Evolutionary conservation across 73 alveolate species (phyloP).

Genomic region (Breviolum minutum): DNA sequence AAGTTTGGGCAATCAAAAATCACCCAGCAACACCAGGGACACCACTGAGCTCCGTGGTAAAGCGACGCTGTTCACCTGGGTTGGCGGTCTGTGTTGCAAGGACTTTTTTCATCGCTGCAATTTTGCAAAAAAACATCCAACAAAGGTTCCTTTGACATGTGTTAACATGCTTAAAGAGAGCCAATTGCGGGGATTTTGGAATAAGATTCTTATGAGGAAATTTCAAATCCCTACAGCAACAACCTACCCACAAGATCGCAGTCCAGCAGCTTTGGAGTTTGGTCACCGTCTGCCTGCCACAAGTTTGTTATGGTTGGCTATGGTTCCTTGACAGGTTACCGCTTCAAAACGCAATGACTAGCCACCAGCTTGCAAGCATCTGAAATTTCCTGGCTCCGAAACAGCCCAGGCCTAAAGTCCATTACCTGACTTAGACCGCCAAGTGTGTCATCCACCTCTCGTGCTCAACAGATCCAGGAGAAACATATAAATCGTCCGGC

Average conservation of each 20-base stretch:
- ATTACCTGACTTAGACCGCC: neutral
- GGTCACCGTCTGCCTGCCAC: neutral
- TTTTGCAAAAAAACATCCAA: no score
- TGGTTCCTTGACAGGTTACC: neutral
- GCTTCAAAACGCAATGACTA: neutral
- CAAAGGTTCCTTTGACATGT: neutral
- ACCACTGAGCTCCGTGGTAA: constrained; percentile 10
- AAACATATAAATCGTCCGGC: no score
- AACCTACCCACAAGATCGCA: no score
- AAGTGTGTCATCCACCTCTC: constrained; percentile 4
- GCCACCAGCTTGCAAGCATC: no score
- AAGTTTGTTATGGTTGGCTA: neutral
- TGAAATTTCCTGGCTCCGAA: no score
- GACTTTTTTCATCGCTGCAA: no score
- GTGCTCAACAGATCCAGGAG: no score
- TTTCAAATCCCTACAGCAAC: no score
- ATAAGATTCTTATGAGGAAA: no score
- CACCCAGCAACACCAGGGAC: neutral
- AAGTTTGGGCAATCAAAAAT: no score
- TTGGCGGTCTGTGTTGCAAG: no score
- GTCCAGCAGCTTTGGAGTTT: constrained; percentile 15
- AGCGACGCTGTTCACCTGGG: constrained; percentile 51
- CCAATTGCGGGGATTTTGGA: no score
- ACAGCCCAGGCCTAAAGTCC: constrained; percentile 22
- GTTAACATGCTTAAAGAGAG: neutral